Conservation (phyloP, 352 stramenopile species). For the Peronospora belbahrii region DNA sequence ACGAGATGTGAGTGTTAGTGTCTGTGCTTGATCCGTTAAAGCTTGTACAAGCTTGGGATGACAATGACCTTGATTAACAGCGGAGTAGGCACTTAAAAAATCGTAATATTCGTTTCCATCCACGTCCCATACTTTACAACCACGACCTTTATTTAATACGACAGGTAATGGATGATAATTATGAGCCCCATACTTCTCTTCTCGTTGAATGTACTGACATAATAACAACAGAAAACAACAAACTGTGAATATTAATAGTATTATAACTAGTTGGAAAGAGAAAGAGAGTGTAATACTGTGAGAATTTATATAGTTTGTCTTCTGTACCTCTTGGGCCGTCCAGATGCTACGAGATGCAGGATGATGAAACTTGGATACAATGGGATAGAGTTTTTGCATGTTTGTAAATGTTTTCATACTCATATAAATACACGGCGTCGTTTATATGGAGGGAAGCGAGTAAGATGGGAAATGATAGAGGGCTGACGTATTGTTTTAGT, state of each 20-base stretch:
- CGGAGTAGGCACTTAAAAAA: constrained; percentile 93
- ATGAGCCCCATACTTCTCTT: constrained; percentile 92
- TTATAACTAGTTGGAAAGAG: too few relatives aligned
- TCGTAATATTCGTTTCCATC: constrained; percentile 97
- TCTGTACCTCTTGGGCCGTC: constrained; percentile 35
- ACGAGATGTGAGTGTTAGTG: constrained; percentile 94
- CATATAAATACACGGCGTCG: too few relatives aligned
- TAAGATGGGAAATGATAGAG: too few relatives aligned
- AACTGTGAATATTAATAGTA: too few relatives aligned
- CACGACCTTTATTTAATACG: constrained; percentile 88
- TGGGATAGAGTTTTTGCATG: constrained; percentile 11
- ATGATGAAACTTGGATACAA: constrained; percentile 11
- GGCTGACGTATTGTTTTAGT: too few relatives aligned
- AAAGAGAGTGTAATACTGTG: neutral
- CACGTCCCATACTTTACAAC: constrained; percentile 95
- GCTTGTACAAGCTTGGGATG: constrained; percentile 96
- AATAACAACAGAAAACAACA: too few relatives aligned
- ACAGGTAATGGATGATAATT: constrained; percentile 99
- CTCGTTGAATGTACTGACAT: constrained; percentile 74
- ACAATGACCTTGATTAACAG: constrained; percentile 94
- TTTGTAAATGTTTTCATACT: constrained; percentile 14
- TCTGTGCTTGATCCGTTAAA: constrained; percentile 90
- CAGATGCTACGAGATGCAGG: constrained; percentile 25
- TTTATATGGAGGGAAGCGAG: too few relatives aligned
- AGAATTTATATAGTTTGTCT: too few relatives aligned